Evolutionary conservation across 2,329 filamentous ascomycete species (phyloP).

Genomic region (Neopestalotiopsis rosae): DNA sequence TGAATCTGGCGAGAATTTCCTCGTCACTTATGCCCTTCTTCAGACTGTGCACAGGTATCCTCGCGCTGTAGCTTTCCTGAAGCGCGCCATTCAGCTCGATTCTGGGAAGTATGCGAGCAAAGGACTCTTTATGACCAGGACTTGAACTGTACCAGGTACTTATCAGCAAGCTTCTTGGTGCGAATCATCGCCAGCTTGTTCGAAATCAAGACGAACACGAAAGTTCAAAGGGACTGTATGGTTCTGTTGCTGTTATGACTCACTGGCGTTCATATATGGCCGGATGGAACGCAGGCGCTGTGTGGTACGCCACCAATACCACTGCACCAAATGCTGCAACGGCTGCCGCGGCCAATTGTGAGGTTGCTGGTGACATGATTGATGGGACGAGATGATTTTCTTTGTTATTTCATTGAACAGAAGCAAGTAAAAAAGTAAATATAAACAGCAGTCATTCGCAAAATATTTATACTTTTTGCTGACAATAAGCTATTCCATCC

Average conservation of each 20-base stretch:
- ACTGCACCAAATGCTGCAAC: background rate
- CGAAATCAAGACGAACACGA: background rate
- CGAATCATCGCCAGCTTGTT: too few relatives aligned
- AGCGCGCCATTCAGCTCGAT: background rate
- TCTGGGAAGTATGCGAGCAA: background rate
- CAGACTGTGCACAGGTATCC: background rate
- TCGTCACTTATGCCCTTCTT: conserved; percentile 4
- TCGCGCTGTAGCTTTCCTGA: conserved; percentile 4
- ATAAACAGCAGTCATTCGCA: background rate
- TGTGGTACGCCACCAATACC: background rate
- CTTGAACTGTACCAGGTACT: background rate
- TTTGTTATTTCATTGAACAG: background rate
- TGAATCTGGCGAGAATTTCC: conserved; percentile 14
- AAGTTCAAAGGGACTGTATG: background rate
- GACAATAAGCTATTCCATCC: background rate
- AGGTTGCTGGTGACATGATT: background rate
- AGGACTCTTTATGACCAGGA: background rate
- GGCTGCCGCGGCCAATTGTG: background rate
- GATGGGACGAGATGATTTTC: background rate
- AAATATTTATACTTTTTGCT: background rate
- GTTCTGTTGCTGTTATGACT: background rate
- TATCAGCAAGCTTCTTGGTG: background rate
- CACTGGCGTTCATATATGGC: background rate
- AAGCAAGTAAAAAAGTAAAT: background rate
- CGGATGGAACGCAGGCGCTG: background rate